Evolutionary conservation across 331 rosid species (phyloP).

Genomic region (Telfairia occidentalis): DNA sequence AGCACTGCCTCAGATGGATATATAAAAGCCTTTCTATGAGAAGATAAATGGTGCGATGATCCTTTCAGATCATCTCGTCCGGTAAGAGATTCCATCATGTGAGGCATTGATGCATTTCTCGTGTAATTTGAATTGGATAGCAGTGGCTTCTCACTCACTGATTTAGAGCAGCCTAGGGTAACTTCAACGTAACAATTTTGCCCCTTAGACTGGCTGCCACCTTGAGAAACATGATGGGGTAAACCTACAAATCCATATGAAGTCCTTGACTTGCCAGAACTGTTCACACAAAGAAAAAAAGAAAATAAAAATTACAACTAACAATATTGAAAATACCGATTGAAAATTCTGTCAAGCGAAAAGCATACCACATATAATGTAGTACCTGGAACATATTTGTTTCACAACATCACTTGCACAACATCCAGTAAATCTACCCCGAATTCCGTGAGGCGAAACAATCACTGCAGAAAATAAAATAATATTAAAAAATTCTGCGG

Average conservation of each 20-base stretch:
- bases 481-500: slow-evolving; percentile 14
- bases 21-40: slow-evolving; percentile 60
- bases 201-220: slow-evolving; percentile 73
- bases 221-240: slow-evolving; percentile 68
- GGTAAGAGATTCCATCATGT: slow-evolving; percentile 38
- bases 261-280: slow-evolving; percentile 61
- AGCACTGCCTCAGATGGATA: slow-evolving; percentile 95
- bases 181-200: slow-evolving; percentile 87
- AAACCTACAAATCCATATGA: slow-evolving; percentile 69
- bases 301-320: slow-evolving; percentile 12
- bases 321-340: neutral
- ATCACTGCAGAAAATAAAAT: slow-evolving; percentile 47
- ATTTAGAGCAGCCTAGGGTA: slow-evolving; percentile 67
- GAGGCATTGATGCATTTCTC: slow-evolving; percentile 39
- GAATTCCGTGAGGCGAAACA: slow-evolving; percentile 94
- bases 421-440: slow-evolving; percentile 89
- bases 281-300: slow-evolving; percentile 23
- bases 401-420: slow-evolving; percentile 88
- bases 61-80: slow-evolving; percentile 70
- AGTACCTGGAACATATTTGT: slow-evolving; percentile 72
- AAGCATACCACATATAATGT: slow-evolving; percentile 3
- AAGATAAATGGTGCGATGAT: slow-evolving; percentile 33
- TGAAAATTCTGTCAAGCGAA: slow-evolving; percentile 6
- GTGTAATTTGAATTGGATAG: slow-evolving; percentile 34
- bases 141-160: slow-evolving; percentile 37